Conservation (phyloP, 2,329 filamentous ascomycete species). For the Aspergillus fischeri region DNA sequence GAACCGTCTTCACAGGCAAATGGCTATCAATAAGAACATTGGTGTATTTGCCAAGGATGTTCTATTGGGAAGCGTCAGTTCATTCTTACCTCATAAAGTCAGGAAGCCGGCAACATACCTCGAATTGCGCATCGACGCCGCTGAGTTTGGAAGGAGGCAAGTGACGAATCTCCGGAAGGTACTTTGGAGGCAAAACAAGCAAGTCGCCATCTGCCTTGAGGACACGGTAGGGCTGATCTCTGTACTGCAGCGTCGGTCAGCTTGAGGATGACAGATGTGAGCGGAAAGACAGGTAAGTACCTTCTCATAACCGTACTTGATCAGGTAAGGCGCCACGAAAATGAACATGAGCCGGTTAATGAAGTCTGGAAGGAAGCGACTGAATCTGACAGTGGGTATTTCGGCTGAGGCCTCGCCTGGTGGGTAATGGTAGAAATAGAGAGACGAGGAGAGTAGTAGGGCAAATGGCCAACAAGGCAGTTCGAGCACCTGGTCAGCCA, state of each 20-base stretch:
- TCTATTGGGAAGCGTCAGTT: conserved; percentile 12
- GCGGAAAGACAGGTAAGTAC: conserved; percentile 3
- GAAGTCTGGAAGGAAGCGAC: conserved; percentile 17
- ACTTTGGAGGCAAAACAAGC: conserved; percentile 24
- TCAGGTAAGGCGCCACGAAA: conserved; percentile 17
- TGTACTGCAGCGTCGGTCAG: conserved; percentile 20
- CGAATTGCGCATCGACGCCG: conserved; percentile 25
- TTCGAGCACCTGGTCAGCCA: background rate
- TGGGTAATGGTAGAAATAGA: background rate
- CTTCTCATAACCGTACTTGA: conserved; percentile 24
- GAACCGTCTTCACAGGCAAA: conserved; percentile 21
- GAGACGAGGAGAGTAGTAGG: background rate
- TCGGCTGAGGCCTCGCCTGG: background rate
- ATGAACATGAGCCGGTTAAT: conserved; percentile 26
- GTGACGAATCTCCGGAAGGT: conserved; percentile 21
- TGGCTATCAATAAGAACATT: conserved; percentile 23
- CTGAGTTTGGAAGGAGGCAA: conserved; percentile 17
- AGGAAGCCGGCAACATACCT: conserved; percentile 11
- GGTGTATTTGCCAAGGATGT: conserved; percentile 25
- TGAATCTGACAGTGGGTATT: conserved; percentile 21
- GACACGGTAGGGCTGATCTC: conserved; percentile 22
- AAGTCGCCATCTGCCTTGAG: conserved; percentile 27
- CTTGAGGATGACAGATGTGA: background rate
- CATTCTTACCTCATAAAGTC: background rate
- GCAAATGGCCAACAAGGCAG: background rate